Base-by-base conservation (phyloP, 2,329 filamentous ascomycete genomes). In the Ceratocystis smalleyi region DNA sequence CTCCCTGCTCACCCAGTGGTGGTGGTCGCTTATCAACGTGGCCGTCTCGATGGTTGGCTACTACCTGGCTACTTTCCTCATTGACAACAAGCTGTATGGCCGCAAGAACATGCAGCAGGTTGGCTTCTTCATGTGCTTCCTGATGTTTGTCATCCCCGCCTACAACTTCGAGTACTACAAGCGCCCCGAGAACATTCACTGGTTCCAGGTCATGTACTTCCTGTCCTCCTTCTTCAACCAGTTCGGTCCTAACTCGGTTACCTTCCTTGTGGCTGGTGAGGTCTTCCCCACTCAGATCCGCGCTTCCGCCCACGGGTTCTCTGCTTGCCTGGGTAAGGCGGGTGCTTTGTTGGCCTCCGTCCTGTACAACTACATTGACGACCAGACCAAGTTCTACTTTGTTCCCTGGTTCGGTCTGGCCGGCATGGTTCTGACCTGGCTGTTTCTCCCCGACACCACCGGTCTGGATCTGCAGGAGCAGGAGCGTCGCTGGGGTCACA, bases 141-240 rank as follows among this genome's bases (percentile, higher is more conserved):
- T 96, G 76, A 86, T 95, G 75, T 97, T 97, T 76, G 81, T 96
- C 72, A 82, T 96, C 51, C 92, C 92, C 1, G 91, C 87, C 57
- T 96, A 96, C 81, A 79, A 89, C 72, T 96, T 86, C 78, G 74
- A 88, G 0, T 91, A 94, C 82, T 96, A 91, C 79, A 90, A 83
- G 22, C 79, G 79, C 61, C 77, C 80, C 0, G 78, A 79, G 5
- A 83, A 89, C 70, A 87, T 96, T 73, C 85, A 89, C 71, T 79
- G 81, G n/a, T 97, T 97, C 85, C 91, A 96, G 78, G 85, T 91
- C 72, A 96, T 97, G 90, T 96, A 96, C 81, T 96, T 96, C 78
- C 75, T 97, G 70, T 95, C 90, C 6, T 95, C 89, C 27, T 97
- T 97, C 80, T 97, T 97, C 85, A 96, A 96, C 81, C 92, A 97